Evolutionary conservation across 2,329 filamentous ascomycete species (phyloP).

Genomic region (Pyrenochaeta sp.): DNA sequence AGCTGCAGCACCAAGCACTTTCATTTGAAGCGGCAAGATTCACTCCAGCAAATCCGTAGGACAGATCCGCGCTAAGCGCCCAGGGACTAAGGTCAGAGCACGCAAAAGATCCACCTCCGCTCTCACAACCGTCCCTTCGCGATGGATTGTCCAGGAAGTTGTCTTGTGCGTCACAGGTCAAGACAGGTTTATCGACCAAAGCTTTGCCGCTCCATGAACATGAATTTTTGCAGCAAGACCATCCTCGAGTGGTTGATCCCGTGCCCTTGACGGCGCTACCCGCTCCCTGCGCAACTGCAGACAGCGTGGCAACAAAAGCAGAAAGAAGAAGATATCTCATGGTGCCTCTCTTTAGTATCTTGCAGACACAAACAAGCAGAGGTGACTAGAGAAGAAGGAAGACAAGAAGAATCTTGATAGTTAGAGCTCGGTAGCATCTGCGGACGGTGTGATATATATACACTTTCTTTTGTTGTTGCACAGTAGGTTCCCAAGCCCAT

Average conservation of each 20-base stretch:
- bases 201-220: constrained; percentile 66
- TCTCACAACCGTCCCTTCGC: constrained; percentile 60
- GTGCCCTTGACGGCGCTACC: constrained; percentile 22
- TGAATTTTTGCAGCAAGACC: constrained; percentile 47
- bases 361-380: too few relatives aligned
- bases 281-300: not conserved
- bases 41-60: constrained; percentile 70
- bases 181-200: constrained; percentile 56
- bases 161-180: constrained; percentile 62
- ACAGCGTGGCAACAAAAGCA: not conserved
- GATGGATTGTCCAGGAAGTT: constrained; percentile 58
- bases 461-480: not conserved
- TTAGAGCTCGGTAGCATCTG: not conserved
- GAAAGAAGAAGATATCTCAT: not conserved
- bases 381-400: not conserved
- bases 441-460: not conserved
- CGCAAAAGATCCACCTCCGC: constrained; percentile 58
- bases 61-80: constrained; percentile 61
- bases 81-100: constrained; percentile 68
- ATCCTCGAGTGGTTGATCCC: constrained; percentile 25
- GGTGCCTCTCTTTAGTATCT: too few relatives aligned
- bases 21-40: constrained; percentile 63
- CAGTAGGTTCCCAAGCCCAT: too few relatives aligned
- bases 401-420: not conserved
- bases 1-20: constrained; percentile 67